Conservation (phyloP, 768 basidiomycete genomes). For the Coprinopsis strossmayeri region DNA sequence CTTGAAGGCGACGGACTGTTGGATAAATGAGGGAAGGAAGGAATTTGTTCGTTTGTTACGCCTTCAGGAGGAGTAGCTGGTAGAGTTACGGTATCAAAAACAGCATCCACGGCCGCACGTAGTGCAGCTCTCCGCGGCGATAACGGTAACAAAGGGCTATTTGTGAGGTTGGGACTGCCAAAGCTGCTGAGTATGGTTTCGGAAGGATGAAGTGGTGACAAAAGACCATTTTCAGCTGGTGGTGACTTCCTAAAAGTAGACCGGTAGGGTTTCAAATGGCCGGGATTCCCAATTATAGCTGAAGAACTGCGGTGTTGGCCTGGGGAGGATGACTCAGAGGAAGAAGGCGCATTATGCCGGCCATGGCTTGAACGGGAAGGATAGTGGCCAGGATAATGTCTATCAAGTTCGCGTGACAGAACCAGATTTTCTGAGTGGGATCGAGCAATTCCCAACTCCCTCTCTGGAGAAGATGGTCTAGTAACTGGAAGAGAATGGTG, state of each 20-base stretch:
- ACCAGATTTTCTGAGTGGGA: constrained; percentile 2
- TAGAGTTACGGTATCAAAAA: too few relatives aligned
- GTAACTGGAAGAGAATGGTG: constrained; percentile 5
- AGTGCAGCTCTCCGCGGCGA: too few relatives aligned
- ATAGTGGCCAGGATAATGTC: too few relatives aligned
- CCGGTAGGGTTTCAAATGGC: background rate
- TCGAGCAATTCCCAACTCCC: background rate
- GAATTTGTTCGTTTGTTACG: too few relatives aligned
- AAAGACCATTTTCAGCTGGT: background rate
- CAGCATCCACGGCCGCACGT: too few relatives aligned
- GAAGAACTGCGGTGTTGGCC: background rate
- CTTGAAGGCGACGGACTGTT: too few relatives aligned
- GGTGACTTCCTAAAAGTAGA: background rate
- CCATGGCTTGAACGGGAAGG: too few relatives aligned
- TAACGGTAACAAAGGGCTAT: background rate
- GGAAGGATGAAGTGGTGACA: background rate
- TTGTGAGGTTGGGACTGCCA: background rate
- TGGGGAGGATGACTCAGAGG: background rate
- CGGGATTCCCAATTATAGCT: background rate
- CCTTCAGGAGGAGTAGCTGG: too few relatives aligned
- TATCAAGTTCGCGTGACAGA: too few relatives aligned
- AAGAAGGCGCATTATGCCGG: background rate
- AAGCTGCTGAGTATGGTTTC: background rate
- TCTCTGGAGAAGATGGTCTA: constrained; percentile 1
- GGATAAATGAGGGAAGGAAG: too few relatives aligned